Evolutionary conservation across 306 rosid genomes (phyloP).

Genomic region (Pyrus pyrifolia): DNA sequence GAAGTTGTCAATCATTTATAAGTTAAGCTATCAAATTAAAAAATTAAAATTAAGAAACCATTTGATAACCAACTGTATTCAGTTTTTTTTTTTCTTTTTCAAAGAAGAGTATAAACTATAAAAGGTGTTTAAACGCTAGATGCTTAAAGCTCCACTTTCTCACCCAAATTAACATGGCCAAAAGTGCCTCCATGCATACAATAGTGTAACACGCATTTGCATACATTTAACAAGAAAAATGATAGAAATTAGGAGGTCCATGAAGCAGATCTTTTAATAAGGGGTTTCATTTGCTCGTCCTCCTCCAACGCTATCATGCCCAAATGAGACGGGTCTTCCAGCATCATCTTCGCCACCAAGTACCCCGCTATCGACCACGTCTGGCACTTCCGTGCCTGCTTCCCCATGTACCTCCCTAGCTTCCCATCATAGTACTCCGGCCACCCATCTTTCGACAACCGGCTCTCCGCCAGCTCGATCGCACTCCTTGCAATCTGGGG

Average conservation of each 20-base stretch:
- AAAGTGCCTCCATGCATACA: not conserved
- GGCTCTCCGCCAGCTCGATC: slow-evolving; percentile 23
- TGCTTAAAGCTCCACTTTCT: not conserved
- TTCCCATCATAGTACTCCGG: slow-evolving; percentile 36
- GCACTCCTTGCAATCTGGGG: slow-evolving; percentile 31
- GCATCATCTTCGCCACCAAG: slow-evolving; percentile 37
- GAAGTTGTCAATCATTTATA: too few relatives aligned
- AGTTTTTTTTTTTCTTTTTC: too few relatives aligned
- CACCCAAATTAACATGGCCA: not conserved
- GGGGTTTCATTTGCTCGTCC: slow-evolving; percentile 21
- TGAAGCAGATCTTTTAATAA: slow-evolving; percentile 25
- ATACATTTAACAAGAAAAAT: not conserved
- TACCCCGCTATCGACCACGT: slow-evolving; percentile 37
- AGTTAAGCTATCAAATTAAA: too few relatives aligned
- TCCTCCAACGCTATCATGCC: slow-evolving; percentile 32
- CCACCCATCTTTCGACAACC: slow-evolving; percentile 32
- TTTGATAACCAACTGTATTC: too few relatives aligned
- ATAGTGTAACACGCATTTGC: not conserved
- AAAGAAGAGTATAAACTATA: not conserved
- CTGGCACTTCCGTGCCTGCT: slow-evolving; percentile 27
- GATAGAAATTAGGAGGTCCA: slow-evolving; percentile 15
- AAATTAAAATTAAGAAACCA: too few relatives aligned
- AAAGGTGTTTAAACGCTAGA: not conserved
- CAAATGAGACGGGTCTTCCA: slow-evolving; percentile 33
- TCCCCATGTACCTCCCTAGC: slow-evolving; percentile 24